Percentiles rank a stretch among this genome's conserved stretches.
phyloP scores from a whole-genome alignment of 345 rosid genomes.

The Gossypium australe region DNA sequence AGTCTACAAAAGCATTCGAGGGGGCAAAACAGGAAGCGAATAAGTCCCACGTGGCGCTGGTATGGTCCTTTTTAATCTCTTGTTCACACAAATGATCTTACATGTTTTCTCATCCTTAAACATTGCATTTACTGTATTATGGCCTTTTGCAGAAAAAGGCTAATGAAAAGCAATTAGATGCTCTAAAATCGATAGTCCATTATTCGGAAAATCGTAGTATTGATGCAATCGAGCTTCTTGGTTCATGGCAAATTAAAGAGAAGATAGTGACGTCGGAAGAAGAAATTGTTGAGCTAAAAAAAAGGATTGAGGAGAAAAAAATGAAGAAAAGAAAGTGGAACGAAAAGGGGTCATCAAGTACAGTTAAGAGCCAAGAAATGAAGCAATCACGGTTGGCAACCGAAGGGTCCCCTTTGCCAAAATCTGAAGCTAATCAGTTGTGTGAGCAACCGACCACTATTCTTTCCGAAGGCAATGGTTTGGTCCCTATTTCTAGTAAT shows the following conservation, averaged over 20 bases:
- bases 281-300: constrained; percentile 39
- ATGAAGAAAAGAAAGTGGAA: constrained; percentile 41
- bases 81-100: neutral
- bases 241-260: constrained; percentile 52
- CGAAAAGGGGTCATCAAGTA: constrained; percentile 26
- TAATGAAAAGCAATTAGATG: constrained; percentile 4
- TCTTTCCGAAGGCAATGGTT: constrained; percentile 18
- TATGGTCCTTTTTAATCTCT: constrained; percentile 17
- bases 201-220: constrained; percentile 47
- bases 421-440: constrained; percentile 29
- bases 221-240: constrained; percentile 38
- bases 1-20: constrained; percentile 42
- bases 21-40: constrained; percentile 29
- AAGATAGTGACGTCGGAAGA: constrained; percentile 43
- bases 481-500: constrained; percentile 28
- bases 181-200: constrained; percentile 39
- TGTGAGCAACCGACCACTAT: constrained; percentile 32
- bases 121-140: neutral
- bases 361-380: constrained; percentile 32
- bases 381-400: constrained; percentile 42
- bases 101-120: constrained; percentile 28
- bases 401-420: constrained; percentile 26
- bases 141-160: constrained; percentile 41
- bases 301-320: constrained; percentile 28
- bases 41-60: constrained; percentile 29